Evolutionary conservation across 2,329 filamentous ascomycete genomes (phyloP).

Genomic region (Phoma herbarum): DNA sequence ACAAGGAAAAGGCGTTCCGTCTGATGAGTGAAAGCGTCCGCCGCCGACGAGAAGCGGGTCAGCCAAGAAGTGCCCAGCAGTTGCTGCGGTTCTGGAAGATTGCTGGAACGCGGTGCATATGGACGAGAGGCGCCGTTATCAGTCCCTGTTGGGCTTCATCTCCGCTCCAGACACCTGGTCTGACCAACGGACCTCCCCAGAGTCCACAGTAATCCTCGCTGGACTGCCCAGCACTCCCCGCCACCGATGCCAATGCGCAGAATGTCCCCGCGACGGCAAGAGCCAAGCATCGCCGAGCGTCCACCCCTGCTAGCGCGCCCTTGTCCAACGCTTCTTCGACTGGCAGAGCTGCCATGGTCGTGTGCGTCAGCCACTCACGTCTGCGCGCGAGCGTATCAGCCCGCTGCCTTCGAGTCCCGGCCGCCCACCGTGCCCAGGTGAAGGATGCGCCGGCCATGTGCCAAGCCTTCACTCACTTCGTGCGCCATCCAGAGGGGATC

Average conservation of each 20-base stretch:
- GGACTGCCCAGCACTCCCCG: conserved; percentile 26
- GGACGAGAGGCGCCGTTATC: conserved; percentile 25
- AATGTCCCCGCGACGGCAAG: conserved; percentile 34
- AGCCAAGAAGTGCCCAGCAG: conserved; percentile 25
- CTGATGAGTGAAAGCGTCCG: conserved; percentile 8
- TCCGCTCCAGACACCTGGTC: conserved; percentile 23
- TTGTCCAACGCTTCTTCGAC: conserved; percentile 31
- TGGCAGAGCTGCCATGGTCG: conserved; percentile 22
- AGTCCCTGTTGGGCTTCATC: conserved; percentile 29
- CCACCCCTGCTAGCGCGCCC: conserved; percentile 22
- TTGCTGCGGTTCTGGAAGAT: conserved; percentile 31
- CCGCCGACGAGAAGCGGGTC: conserved; percentile 22
- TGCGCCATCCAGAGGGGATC: conserved; percentile 27
- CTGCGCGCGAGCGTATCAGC: conserved; percentile 29
- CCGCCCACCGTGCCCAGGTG: conserved; percentile 12
- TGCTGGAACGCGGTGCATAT: conserved; percentile 27
- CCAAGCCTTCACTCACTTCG: conserved; percentile 33
- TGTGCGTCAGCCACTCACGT: conserved; percentile 30
- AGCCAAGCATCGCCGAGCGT: conserved; percentile 17
- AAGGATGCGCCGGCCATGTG: conserved; percentile 25
- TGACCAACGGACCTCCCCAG: conserved; percentile 23
- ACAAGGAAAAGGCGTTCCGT: conserved; percentile 29
- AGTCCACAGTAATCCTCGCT: conserved; percentile 10
- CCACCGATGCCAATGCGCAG: conserved; percentile 31
- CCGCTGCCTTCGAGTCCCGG: conserved; percentile 6